Evolutionary conservation across 2,329 filamentous ascomycete genomes (phyloP), one percentile per base, ranked within the genome.

Genomic region (Macrophomina phaseolina): DNA sequence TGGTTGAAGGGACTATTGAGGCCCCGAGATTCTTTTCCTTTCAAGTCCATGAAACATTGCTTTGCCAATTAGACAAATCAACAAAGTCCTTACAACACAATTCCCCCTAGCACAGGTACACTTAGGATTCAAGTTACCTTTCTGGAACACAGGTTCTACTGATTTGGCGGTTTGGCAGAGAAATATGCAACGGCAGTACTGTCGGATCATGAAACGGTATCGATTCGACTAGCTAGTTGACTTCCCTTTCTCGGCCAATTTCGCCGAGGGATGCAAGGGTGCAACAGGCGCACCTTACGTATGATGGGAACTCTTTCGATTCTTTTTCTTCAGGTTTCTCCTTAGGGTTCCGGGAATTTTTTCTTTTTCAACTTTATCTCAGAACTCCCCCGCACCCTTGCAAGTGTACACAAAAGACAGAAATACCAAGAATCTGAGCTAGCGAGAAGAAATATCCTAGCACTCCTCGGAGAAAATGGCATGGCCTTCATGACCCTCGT

Each of bases 401-500:
- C 52, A 38, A 34, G 9, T 55, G 52, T 55, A 55, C n/a, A 55
- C 36, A 36, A 18, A 23, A 38, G 18, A 38, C 11, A 38, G 36
- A 3, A 55, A 23, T 23, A 23, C 23, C 23, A 23, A 23, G 23
- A 23, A 23, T 2, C 23, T 23, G 23, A 23, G 23, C 23, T 7
- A 28, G n/a, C 34, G 16, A 14, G 2, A 32, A 36, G 45, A 30
- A 49, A 49, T 12, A 38, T n/a, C 73, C 45, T 38, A 62, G 58
- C 58, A 62, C 18, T 49, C n/a, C 68, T 79, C 77, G 6, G 67
- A 46, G 46, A 72, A 75, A 30, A 87, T 73, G 0, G 74, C 74
- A 58, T 85, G 82, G 2, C 74, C 72, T 6, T 67, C 74, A 70
- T 84, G 80, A 0, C 86, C 86, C 73, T 83, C 84, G 28, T 55